Conservation (phyloP, 2,329 filamentous ascomycete species). For the Rhynchosporium graminicola region DNA sequence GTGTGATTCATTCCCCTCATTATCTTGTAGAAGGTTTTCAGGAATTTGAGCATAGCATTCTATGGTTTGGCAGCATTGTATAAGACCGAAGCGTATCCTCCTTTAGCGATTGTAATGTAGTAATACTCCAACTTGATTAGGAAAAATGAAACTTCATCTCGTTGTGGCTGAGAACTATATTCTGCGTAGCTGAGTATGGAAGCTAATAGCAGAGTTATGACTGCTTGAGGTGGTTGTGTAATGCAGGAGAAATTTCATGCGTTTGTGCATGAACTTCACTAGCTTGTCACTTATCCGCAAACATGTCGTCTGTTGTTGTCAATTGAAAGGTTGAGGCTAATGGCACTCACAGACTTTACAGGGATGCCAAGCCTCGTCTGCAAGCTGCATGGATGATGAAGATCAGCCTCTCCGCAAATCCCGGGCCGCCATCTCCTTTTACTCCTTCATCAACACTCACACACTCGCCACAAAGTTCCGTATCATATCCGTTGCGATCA, state of each 20-base stretch:
- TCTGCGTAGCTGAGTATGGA: background rate
- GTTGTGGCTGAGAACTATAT: background rate
- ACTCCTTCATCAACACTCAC: conserved; percentile 13
- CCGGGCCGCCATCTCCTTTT: conserved; percentile 7
- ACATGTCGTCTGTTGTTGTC: no score
- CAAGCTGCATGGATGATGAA: conserved; percentile 12
- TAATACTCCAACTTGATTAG: conserved; percentile 8
- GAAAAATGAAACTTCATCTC: background rate
- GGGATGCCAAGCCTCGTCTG: conserved; percentile 15
- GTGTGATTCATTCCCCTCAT: conserved; percentile 27
- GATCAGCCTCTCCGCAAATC: conserved; percentile 9
- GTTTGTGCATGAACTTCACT: no score
- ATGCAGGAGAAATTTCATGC: no score
- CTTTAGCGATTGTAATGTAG: conserved; percentile 24
- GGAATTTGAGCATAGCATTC: conserved; percentile 41
- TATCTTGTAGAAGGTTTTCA: conserved; percentile 35
- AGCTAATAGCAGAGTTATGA: no score
- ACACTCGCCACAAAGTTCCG: background rate
- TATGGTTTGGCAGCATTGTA: conserved; percentile 38
- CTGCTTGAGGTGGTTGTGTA: no score
- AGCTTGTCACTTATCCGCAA: no score
- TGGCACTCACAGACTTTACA: background rate
- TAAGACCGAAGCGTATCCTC: conserved; percentile 34
- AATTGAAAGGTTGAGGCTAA: background rate
- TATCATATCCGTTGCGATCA: background rate